Evolutionary conservation across 2,329 filamentous ascomycete genomes (phyloP).

Genomic region (Clarireedia monteithiana): DNA sequence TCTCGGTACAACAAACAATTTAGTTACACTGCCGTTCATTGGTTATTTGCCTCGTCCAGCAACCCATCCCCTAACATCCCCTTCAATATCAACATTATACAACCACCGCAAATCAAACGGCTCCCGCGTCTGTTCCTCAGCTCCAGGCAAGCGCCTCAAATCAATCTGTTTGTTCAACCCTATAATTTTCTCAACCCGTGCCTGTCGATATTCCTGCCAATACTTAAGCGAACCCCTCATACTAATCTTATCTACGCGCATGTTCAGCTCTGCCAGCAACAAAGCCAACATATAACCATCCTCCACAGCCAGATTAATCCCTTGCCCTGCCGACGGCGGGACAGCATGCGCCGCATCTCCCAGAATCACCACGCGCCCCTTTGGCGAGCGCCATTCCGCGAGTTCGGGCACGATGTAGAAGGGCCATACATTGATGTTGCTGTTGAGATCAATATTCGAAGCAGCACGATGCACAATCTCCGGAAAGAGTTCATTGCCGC

Average conservation of each 20-base stretch:
- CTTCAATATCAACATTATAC: constrained; percentile 12
- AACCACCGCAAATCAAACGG: constrained; percentile 26
- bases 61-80: constrained; percentile 11
- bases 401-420: constrained; percentile 38
- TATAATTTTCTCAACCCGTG: constrained; percentile 39
- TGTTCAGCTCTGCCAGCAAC: constrained; percentile 32
- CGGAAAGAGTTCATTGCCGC: constrained; percentile 30
- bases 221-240: constrained; percentile 28
- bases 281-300: constrained; percentile 40
- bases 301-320: constrained; percentile 41
- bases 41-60: not conserved
- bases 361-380: constrained; percentile 34
- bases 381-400: constrained; percentile 33
- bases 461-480: constrained; percentile 33
- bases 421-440: constrained; percentile 37
- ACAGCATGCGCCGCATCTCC: constrained; percentile 43
- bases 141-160: constrained; percentile 8
- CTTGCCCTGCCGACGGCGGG: constrained; percentile 40
- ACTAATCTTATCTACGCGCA: constrained; percentile 18
- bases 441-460: constrained; percentile 27
- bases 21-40: no score
- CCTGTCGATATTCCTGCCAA: constrained; percentile 43
- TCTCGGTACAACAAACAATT: no score
- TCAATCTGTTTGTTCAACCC: constrained; percentile 40
- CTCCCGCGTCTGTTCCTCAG: constrained; percentile 35